Conservation (phyloP, 352 stramenopile genomes). For the Phytophthora nicotianae region DNA sequence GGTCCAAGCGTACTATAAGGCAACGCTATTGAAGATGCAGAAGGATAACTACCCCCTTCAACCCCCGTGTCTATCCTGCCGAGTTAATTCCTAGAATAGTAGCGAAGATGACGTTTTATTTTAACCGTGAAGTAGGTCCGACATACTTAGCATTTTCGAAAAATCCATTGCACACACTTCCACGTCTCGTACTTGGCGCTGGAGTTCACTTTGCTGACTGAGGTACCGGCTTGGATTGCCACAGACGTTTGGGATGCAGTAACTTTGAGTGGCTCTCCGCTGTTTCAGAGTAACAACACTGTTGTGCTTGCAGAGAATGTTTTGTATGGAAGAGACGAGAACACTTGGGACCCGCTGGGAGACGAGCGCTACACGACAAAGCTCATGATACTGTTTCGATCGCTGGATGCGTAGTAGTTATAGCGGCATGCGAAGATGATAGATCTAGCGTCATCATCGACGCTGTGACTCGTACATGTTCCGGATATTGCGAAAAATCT, state of each 20-base stretch:
- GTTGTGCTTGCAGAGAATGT: conserved; percentile 4
- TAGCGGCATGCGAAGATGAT: too few relatives aligned
- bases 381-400: conserved; percentile 8
- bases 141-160: conserved; percentile 34
- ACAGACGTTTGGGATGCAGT: conserved; percentile 19
- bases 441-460: conserved; percentile 25
- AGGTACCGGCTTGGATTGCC: conserved; percentile 37
- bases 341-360: conserved; percentile 22
- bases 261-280: conserved; percentile 10
- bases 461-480: conserved; percentile 45
- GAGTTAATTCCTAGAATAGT: too few relatives aligned
- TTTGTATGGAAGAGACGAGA: conserved; percentile 4
- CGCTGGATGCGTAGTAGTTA: conserved; percentile 16
- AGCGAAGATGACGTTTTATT: too few relatives aligned
- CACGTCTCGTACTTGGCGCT: conserved; percentile 40
- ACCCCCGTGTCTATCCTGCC: too few relatives aligned
- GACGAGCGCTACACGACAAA: conserved; percentile 33
- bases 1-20: background rate
- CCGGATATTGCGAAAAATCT: conserved; percentile 68
- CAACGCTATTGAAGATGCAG: too few relatives aligned
- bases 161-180: conserved; percentile 33
- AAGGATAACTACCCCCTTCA: too few relatives aligned
- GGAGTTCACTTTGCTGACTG: conserved; percentile 27
- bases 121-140: too few relatives aligned
- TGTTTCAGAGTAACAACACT: conserved; percentile 3